A percentile compares a stretch with the other conserved stretches of the same genome.
These are phyloP conservation scores for Pulveroboletus ravenelii DNA, from an alignment of 768 basidiomycete genomes.

Conservation along the genomic window DNA sequence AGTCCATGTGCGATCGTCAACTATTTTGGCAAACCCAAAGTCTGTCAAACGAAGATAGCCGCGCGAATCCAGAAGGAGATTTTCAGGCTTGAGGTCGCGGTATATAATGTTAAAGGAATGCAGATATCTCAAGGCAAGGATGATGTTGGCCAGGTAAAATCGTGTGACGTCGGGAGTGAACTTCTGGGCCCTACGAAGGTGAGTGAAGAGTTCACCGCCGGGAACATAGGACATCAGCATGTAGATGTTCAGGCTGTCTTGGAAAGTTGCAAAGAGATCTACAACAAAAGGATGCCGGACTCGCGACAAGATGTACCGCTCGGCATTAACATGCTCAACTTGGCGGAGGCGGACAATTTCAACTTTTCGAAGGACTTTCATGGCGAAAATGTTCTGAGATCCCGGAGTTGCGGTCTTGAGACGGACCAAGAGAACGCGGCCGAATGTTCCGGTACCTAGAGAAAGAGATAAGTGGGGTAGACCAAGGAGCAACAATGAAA, in stretches of 20 bases:
- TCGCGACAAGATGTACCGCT: conserved; percentile 87
- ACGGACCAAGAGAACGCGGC: conserved; percentile 84
- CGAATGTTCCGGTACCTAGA: conserved; percentile 96
- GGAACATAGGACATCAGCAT: conserved; percentile 97
- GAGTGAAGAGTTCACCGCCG: conserved; percentile 96
- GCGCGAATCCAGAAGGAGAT: conserved; percentile 88
- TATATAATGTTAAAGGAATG: conserved; percentile 98
- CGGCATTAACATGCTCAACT: conserved; percentile 96
- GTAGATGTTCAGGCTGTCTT: conserved; percentile 95
- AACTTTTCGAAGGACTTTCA: conserved; percentile 85
- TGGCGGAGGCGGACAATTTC: conserved; percentile 88
- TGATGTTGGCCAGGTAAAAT: conserved; percentile 95
- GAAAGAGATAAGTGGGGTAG: not conserved
- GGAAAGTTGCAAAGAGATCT: conserved; percentile 91
- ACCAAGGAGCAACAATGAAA: conserved; percentile 17
- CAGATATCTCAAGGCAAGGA: conserved; percentile 90
- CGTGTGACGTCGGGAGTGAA: conserved; percentile 97
- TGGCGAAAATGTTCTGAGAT: conserved; percentile 58
- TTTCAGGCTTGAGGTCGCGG: conserved; percentile 97
- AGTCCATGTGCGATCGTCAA: conserved; percentile 97
- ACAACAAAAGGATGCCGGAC: conserved; percentile 95
- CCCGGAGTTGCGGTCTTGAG: conserved; percentile 50
- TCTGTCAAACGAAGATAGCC: conserved; percentile 96
- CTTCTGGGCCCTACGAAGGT: conserved; percentile 86
- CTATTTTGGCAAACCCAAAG: conserved; percentile 97